Conservation (phyloP, 176 grass and related monocot genomes). For the Musa itinerans region DNA sequence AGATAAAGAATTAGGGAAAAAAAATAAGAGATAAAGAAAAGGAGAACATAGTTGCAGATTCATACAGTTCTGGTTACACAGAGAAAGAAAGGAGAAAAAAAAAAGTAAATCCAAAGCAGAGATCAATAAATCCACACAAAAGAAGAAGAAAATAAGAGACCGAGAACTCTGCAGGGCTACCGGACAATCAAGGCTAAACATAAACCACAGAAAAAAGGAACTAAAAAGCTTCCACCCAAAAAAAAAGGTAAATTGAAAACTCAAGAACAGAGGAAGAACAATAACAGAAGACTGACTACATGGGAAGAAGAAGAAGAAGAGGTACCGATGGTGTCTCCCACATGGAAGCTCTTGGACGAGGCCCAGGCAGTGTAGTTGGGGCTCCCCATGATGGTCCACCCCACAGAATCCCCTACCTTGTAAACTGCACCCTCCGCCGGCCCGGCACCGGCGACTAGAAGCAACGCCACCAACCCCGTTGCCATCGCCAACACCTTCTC, state of each 20-base stretch:
- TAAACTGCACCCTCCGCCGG: constrained; percentile 37
- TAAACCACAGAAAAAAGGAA: neutral
- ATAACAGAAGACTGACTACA: neutral
- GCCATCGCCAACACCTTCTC: neutral
- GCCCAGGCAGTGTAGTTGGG: constrained; percentile 51
- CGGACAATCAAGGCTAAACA: neutral
- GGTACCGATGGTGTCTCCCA: constrained; percentile 15
- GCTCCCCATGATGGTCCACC: constrained; percentile 46
- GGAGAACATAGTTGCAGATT: neutral
- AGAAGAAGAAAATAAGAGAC: neutral
- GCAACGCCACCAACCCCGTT: neutral
- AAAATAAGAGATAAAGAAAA: too few relatives aligned
- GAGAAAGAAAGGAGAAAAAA: too few relatives aligned
- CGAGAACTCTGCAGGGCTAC: neutral
- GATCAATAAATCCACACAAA: neutral
- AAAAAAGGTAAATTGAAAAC: neutral
- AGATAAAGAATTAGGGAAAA: too few relatives aligned
- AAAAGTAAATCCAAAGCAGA: neutral
- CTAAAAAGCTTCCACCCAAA: neutral
- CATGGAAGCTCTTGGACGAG: constrained; percentile 14
- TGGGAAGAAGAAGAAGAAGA: neutral
- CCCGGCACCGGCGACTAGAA: constrained; percentile 17
- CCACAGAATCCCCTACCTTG: constrained; percentile 44
- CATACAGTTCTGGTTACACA: neutral
- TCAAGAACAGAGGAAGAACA: neutral